Evolutionary conservation across 805 yeast genomes (phyloP).

Genomic region (Ogataea nitratoaversa): DNA sequence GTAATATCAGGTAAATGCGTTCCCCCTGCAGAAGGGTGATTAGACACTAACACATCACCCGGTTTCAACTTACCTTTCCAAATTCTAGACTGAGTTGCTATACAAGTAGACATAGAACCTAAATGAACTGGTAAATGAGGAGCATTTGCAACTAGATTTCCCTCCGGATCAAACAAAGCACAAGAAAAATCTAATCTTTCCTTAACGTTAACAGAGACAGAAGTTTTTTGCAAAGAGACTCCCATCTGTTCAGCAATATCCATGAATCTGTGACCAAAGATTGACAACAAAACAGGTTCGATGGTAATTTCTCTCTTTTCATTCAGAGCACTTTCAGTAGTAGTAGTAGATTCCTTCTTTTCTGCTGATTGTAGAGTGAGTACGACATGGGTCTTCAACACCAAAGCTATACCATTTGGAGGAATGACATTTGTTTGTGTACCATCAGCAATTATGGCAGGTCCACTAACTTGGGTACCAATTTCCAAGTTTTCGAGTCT

Average conservation of each 20-base stretch:
- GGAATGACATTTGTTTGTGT: conserved; percentile 78
- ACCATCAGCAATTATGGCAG: conserved; percentile 73
- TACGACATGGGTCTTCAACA: conserved; percentile 60
- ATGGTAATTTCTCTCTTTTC: conserved; percentile 30
- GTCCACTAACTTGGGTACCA: conserved; percentile 60
- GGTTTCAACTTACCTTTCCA: conserved; percentile 63
- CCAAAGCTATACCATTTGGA: conserved; percentile 53
- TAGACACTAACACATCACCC: conserved; percentile 75
- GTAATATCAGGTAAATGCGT: conserved; percentile 90
- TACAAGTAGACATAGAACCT: conserved; percentile 83
- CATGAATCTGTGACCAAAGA: conserved; percentile 82
- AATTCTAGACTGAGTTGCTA: conserved; percentile 55
- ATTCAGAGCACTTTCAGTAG: no score
- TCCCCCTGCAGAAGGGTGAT: conserved; percentile 83
- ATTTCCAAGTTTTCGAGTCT: conserved; percentile 46
- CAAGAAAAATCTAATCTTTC: conserved; percentile 82
- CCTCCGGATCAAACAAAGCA: conserved; percentile 72
- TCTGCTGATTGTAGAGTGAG: conserved; percentile 27
- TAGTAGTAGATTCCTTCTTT: conserved; percentile 10
- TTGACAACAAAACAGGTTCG: conserved; percentile 71
- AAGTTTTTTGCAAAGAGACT: conserved; percentile 68
- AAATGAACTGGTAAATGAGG: conserved; percentile 86
- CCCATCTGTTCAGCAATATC: conserved; percentile 93
- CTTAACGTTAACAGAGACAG: conserved; percentile 79
- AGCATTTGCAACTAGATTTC: conserved; percentile 83